Evolutionary conservation across 2,329 filamentous ascomycete species (phyloP), one percentile per base, ranked within the genome.

Genomic region (Xylaria sp.): DNA sequence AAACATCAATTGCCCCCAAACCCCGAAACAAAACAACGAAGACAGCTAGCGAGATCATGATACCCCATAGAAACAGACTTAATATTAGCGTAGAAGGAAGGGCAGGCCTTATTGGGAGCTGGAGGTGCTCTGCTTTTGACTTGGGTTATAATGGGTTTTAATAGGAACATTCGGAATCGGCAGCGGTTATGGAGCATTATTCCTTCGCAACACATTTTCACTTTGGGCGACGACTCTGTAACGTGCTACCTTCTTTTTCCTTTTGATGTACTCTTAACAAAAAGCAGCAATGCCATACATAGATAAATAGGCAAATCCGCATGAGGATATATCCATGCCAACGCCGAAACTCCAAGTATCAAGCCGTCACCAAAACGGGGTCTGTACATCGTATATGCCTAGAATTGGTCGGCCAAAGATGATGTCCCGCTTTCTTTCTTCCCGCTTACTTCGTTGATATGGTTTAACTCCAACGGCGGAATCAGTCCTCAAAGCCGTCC

Each of bases 401-500:
- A 37, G 34, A 1, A 37, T 37, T 10, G 34, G 34, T 9, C 8
- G 34, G 34, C 8, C 10, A 37, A 37, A 37, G 7, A 10, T 20
- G 12, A n/a, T 20, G 12, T 60, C 37, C 48, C 15, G 23, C 23
- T 52, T 32, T 44, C 23, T 52, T 32, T 44, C 50, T 23, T 23
- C 8, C 44, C 32, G 46, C 32, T 34, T 46, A 2, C n/a, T 39
- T 48, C 44, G n/a, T 56, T 58, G n/a, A 65, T 25, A 25, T 12
- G 3, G 9, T 58, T 13, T 15, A 15, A n/a, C 25, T n/a, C 20
- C 28, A 3, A 55, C 32, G 13, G 62, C 32, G 18, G 62, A 9
- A 18, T 84, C 81, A 91, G 74, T 92, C 90, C 8, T 88, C 87
- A 74, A 94, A 89, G 0, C 92, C 92, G 73, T 86, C 90, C 89